Conservation (phyloP, 306 rosid genomes). For the Rubus idaeus region DNA sequence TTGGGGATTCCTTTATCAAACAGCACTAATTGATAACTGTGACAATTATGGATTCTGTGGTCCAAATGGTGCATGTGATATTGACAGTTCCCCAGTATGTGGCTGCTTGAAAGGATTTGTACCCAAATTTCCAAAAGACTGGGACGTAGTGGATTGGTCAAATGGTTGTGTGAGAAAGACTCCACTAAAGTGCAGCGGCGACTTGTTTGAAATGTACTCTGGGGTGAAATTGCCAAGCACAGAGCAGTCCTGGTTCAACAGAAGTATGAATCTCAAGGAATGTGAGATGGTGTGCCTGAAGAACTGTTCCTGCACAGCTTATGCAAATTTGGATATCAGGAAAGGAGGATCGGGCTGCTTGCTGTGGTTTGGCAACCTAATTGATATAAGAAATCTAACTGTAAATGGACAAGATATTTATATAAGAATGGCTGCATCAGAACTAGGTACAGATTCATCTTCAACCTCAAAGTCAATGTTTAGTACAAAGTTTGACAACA, state of each 20-base stretch:
- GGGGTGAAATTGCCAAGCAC: not conserved
- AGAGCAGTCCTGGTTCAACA: constrained; percentile 14
- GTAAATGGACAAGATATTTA: constrained; percentile 42
- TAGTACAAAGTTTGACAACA: not conserved
- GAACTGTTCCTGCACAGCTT: constrained; percentile 17
- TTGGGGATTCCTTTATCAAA: not conserved
- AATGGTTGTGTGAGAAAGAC: constrained; percentile 1
- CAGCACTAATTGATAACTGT: not conserved
- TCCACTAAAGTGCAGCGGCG: not conserved
- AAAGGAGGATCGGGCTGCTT: constrained; percentile 49
- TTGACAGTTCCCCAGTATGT: constrained; percentile 3
- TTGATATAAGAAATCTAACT: constrained; percentile 20
- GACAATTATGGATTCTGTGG: not conserved
- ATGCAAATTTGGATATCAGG: not conserved
- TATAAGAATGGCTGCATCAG: constrained; percentile 40
- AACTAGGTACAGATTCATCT: constrained; percentile 24
- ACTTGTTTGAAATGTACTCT: not conserved
- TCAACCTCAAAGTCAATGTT: not conserved
- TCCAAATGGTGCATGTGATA: not conserved
- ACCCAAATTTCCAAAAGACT: not conserved
- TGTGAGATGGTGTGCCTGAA: not conserved
- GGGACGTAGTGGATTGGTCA: not conserved
- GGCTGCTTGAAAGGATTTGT: constrained; percentile 1
- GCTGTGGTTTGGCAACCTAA: constrained; percentile 37
- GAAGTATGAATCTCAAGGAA: not conserved